These are phyloP conservation scores for Candida incommunis DNA, from an alignment of 805 yeast genomes.

Conservation along the genomic window DNA sequence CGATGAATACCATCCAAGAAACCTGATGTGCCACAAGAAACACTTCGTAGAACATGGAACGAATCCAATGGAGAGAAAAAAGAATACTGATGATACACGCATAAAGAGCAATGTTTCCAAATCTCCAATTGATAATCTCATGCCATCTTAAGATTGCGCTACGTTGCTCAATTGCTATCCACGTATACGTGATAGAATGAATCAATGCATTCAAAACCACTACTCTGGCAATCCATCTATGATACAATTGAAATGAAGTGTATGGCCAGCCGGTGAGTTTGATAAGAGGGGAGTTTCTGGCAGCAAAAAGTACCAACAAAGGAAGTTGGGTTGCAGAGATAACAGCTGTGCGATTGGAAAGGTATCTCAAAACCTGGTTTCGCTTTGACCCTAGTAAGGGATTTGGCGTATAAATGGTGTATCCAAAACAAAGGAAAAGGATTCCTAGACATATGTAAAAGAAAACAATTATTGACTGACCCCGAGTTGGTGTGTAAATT, in stretches of 20 bases:
- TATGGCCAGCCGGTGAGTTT: slow-evolving; percentile 48
- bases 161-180: slow-evolving; percentile 14
- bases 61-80: slow-evolving; percentile 35
- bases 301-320: slow-evolving; percentile 41
- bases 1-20: slow-evolving; percentile 10
- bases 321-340: slow-evolving; percentile 33
- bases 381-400: slow-evolving; percentile 22
- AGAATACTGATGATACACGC: slow-evolving; percentile 16
- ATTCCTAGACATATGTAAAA: slow-evolving; percentile 21
- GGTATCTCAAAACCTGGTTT: slow-evolving; percentile 22
- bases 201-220: slow-evolving; percentile 28
- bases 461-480: slow-evolving; percentile 25
- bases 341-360: slow-evolving; percentile 33
- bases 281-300: slow-evolving; percentile 57
- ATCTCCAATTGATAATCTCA: slow-evolving; percentile 7
- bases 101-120: background rate
- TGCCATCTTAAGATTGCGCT: slow-evolving; percentile 17
- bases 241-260: slow-evolving; percentile 46
- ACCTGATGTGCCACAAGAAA: slow-evolving; percentile 38
- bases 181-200: slow-evolving; percentile 25
- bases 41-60: slow-evolving; percentile 42
- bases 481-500: slow-evolving; percentile 26
- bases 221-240: slow-evolving; percentile 41
- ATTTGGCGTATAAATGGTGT: slow-evolving; percentile 10
- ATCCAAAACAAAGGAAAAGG: slow-evolving; percentile 13